These are phyloP conservation scores for Hypoxylon rubiginosum DNA, from an alignment of 2,329 filamentous ascomycete genomes.

Conservation along the genomic window DNA sequence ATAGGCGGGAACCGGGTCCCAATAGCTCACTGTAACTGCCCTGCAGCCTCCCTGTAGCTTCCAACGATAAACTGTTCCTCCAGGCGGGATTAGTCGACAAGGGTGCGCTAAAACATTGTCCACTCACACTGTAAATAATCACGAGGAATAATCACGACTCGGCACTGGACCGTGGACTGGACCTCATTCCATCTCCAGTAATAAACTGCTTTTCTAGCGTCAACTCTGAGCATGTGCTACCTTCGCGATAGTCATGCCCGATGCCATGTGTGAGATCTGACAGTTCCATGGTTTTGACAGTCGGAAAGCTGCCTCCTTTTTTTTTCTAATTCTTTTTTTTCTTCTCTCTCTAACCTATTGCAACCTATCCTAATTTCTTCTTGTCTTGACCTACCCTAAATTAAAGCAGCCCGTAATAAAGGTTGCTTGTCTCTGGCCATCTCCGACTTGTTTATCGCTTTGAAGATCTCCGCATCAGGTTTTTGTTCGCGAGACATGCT, in stretches of 20 bases:
- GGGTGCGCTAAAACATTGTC: slow-evolving; percentile 35
- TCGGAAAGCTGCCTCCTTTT: slow-evolving; percentile 25
- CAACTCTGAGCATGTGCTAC: slow-evolving; percentile 31
- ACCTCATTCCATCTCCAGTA: slow-evolving; percentile 20
- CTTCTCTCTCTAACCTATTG: slow-evolving; percentile 8
- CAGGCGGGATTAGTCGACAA: slow-evolving; percentile 25
- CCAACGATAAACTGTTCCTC: slow-evolving; percentile 1
- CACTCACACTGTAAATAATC: slow-evolving; percentile 49
- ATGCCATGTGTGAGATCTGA: slow-evolving; percentile 38
- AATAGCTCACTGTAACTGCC: slow-evolving; percentile 27
- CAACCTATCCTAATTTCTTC: not conserved
- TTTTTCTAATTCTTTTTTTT: slow-evolving; percentile 11
- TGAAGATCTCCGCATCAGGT: slow-evolving; percentile 37
- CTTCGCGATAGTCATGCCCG: slow-evolving; percentile 29
- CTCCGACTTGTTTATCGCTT: slow-evolving; percentile 31
- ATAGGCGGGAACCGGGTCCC: slow-evolving; percentile 15
- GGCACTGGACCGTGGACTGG: slow-evolving; percentile 35
- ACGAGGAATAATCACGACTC: slow-evolving; percentile 48
- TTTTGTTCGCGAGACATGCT: slow-evolving; percentile 35
- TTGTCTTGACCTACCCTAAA: not conserved
- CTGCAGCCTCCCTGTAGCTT: slow-evolving; percentile 14
- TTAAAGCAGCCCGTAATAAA: not conserved
- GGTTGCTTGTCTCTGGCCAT: slow-evolving; percentile 15
- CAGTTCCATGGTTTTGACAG: slow-evolving; percentile 7
- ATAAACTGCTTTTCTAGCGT: slow-evolving; percentile 7